Base-by-base conservation (phyloP, 805 yeast species). In the Suhomyces xylopsoci region DNA sequence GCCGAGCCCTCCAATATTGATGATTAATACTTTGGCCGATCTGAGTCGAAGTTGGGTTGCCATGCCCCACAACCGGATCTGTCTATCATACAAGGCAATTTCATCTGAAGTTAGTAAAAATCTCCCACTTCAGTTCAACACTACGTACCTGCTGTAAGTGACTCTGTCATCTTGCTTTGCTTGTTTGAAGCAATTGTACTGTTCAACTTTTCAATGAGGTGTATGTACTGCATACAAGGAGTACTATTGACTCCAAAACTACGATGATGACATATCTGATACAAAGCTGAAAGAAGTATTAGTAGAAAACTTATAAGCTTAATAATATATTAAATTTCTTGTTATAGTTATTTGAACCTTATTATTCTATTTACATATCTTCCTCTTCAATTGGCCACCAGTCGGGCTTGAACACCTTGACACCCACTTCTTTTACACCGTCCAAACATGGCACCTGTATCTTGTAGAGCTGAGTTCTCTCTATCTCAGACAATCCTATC, bases 61-160 rank as follows among this genome's bases (percentile, higher is more conserved):
- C 64, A 94, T 76, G 2, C 99, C 99, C 99, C 99, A 93, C 19
- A 93, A 77, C 56, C 99, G 74, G 57, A 93, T 92, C 69, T 93
- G 99, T 54, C 99, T 81, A 69, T 93, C 99, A 65, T 93, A 93
- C 20, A 93, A 78, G 1, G 96, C 97, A 53, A 92, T 83, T 65
- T 92, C 97, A 62, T 91, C 97, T 69, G 22, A 25, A 2, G 55
- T 51, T 38, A 55, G 56, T 49, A 22, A 22, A 22, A 6, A 22
- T 22, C 25, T 22, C 25, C 25, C 25, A 22, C 25, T 22, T 22
- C 25, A 22, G 7, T 6, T 22, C 25, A 22, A 22, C n/a, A 5
- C n/a, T 20, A 61, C 64, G 34, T 60, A 61, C 64, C 64, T 20
- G 62, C 61, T 22, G 58, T 58, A 43, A 61, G 61, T 42, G 59